phyloP scores from a whole-genome alignment of 83 land plant genomes.

The Isoetes engelmannii region DNA sequence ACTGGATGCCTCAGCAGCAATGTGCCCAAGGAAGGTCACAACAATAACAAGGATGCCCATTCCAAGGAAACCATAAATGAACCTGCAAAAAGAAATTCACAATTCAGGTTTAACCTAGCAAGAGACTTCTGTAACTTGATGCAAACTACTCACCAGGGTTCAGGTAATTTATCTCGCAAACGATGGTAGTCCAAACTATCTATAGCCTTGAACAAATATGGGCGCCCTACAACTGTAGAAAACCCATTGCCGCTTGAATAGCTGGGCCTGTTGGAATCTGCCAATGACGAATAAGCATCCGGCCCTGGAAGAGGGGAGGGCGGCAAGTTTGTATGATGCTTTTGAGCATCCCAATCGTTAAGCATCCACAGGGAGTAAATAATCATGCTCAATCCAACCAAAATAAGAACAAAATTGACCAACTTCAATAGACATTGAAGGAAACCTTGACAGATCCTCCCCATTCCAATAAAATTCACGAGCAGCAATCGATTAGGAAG shows the following conservation, averaged over 20 bases:
- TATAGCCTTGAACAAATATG: too few species aligned
- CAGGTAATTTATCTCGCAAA: conserved; percentile 11
- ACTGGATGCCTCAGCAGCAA: conserved; percentile 66
- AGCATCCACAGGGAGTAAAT: conserved; percentile 86
- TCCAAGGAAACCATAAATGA: conserved; percentile 53
- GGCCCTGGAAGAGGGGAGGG: conserved; percentile 13
- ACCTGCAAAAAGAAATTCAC: conserved; percentile 42
- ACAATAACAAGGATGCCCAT: conserved; percentile 41
- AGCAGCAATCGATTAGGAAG: too few species aligned
- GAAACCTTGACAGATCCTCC: conserved; percentile 74
- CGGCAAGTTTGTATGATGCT: conserved; percentile 1
- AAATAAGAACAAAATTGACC: conserved; percentile 62
- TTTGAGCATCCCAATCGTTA: conserved; percentile 43
- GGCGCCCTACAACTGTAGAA: too few species aligned
- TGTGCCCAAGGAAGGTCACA: conserved; percentile 55
- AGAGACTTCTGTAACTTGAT: background rate
- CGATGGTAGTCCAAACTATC: background rate
- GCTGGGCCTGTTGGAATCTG: too few species aligned
- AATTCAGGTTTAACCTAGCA: background rate
- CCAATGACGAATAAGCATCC: background rate
- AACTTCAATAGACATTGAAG: conserved; percentile 77
- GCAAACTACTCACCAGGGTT: conserved; percentile 10
- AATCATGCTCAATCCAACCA: conserved; percentile 72
- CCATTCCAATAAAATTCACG: background rate
- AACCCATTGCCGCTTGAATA: too few species aligned